These are phyloP conservation scores for Ilyonectria sp. DNA, from an alignment of 2,329 filamentous ascomycete genomes.

Conservation along the genomic window DNA sequence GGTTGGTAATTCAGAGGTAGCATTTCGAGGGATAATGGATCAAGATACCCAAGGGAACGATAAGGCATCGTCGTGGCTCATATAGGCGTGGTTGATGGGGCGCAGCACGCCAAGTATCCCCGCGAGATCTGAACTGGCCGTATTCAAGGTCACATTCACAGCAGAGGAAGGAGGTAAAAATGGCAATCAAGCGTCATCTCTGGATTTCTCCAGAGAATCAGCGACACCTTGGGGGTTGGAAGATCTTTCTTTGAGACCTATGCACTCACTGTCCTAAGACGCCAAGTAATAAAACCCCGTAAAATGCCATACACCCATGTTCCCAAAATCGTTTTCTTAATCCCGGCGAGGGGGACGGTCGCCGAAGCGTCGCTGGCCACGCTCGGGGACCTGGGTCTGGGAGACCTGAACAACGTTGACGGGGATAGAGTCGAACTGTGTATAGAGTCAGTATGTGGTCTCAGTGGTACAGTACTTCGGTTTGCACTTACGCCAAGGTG, in stretches of 20 bases:
- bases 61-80: constrained; percentile 1
- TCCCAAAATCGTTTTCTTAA: constrained; percentile 54
- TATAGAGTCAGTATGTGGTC: constrained; percentile 47
- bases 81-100: constrained; percentile 8
- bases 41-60: constrained; percentile 36
- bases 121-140: constrained; percentile 39
- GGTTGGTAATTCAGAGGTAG: constrained; percentile 10
- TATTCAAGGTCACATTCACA: constrained; percentile 49
- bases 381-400: constrained; percentile 90
- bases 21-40: constrained; percentile 19
- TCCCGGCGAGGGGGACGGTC: constrained; percentile 67
- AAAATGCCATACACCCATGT: constrained; percentile 62
- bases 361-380: constrained; percentile 81
- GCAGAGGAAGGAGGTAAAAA: constrained; percentile 52
- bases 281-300: constrained; percentile 64
- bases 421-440: constrained; percentile 95
- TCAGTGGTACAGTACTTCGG: neutral
- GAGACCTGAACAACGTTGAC: constrained; percentile 94
- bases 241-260: constrained; percentile 74
- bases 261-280: constrained; percentile 72
- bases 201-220: constrained; percentile 74
- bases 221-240: constrained; percentile 87
- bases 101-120: constrained; percentile 30
- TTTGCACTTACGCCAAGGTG: constrained; percentile 89
- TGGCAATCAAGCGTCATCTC: constrained; percentile 97